A percentile compares a stretch with the other conserved stretches of the same genome.
Conservation (phyloP, 1,284 basidiomycete species). For the Tilletia indica region DNA sequence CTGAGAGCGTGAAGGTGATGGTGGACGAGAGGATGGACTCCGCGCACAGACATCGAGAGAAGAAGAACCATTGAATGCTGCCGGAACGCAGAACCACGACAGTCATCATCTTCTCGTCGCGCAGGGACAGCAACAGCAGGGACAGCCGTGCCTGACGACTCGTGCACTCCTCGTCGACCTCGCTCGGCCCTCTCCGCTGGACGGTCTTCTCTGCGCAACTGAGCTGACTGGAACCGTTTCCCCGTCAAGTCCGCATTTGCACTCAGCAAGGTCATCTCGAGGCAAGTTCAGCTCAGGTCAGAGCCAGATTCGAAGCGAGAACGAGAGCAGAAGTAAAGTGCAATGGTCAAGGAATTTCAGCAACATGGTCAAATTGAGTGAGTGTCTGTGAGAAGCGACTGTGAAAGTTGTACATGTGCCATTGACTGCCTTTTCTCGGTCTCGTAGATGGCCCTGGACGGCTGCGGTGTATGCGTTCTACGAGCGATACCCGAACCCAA, state of each 20-base stretch:
- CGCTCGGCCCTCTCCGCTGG: no score
- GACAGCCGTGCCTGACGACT: not conserved
- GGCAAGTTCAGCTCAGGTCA: not conserved
- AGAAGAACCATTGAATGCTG: not conserved
- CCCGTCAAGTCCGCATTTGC: no score
- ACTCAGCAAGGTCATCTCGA: not conserved
- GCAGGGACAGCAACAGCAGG: not conserved
- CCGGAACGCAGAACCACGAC: no score
- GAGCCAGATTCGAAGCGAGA: not conserved
- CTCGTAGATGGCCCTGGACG: slow-evolving; percentile 14
- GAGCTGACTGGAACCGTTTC: no score
- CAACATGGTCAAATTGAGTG: not conserved
- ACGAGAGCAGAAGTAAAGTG: no score
- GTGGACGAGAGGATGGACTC: not conserved
- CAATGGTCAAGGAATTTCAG: slow-evolving; percentile 15
- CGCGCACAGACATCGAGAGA: not conserved
- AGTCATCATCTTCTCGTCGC: not conserved
- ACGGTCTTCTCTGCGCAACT: no score
- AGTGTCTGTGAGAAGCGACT: not conserved
- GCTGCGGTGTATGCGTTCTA: slow-evolving; percentile 69
- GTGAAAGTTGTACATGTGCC: not conserved
- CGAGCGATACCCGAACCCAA: slow-evolving; percentile 93
- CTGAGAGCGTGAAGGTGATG: not conserved
- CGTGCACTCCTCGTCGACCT: not conserved
- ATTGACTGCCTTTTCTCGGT: not conserved